A percentile compares a stretch with the other conserved stretches of the same genome.
phyloP scores from a whole-genome alignment of 768 basidiomycete genomes.

The Boletus sensibilis region DNA sequence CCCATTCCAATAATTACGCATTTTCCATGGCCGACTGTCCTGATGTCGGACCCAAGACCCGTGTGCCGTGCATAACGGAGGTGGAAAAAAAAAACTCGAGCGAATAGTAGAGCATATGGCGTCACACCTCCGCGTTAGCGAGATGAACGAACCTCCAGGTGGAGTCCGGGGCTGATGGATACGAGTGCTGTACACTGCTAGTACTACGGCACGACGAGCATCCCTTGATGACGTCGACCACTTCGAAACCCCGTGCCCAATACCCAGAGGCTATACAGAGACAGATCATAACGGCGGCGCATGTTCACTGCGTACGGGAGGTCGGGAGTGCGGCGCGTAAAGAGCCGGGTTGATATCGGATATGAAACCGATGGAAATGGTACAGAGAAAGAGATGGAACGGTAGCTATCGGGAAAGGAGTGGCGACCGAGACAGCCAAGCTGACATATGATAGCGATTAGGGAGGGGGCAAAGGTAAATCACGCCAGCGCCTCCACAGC shows the following conservation, averaged over 20 bases:
- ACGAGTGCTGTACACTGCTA: not conserved
- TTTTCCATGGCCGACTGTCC: not conserved
- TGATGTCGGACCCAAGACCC: conserved; percentile 3
- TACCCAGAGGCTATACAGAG: conserved; percentile 5
- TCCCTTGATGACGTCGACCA: conserved; percentile 23
- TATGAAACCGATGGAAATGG: conserved; percentile 1
- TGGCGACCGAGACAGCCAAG: not conserved
- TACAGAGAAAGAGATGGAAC: conserved; percentile 1
- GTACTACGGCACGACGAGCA: not conserved
- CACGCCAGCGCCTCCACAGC: conserved; percentile 19
- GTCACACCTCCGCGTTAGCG: conserved; percentile 8
- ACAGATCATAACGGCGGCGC: not conserved
- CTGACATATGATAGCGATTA: not conserved
- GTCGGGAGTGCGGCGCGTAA: conserved; percentile 1
- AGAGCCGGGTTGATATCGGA: conserved; percentile 17
- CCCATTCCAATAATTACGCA: not conserved
- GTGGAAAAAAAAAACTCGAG: not conserved
- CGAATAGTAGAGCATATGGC: conserved; percentile 3
- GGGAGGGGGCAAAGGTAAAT: conserved; percentile 25
- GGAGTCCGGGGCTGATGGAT: conserved; percentile 9
- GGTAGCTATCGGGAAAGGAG: not conserved
- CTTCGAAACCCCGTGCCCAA: conserved; percentile 2
- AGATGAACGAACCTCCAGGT: conserved; percentile 6
- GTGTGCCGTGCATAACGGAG: conserved; percentile 6
- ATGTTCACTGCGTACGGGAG: not conserved